phyloP scores from a whole-genome alignment of 495 filamentous ascomycete species.

The Clohesyomyces aquaticus region DNA sequence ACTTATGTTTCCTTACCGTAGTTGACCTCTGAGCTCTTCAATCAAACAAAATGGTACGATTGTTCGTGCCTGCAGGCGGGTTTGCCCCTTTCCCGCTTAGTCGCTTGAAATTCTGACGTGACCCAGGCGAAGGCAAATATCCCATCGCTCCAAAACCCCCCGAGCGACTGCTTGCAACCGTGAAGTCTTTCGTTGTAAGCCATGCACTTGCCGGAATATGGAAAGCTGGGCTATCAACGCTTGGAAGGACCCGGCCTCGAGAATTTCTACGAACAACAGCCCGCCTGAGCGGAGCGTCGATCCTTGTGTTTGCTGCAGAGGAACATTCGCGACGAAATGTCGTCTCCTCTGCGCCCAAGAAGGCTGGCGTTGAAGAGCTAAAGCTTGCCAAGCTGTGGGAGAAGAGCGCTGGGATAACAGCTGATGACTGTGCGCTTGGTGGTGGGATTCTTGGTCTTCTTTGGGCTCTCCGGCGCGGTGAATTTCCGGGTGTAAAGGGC shows the following conservation, averaged over 20 bases:
- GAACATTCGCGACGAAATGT: background rate
- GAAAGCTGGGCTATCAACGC: background rate
- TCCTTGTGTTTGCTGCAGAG: background rate
- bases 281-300: background rate
- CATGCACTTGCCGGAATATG: background rate
- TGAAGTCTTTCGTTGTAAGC: background rate
- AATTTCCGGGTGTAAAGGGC: background rate
- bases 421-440: background rate
- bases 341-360: background rate
- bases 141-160: background rate
- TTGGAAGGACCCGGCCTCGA: background rate
- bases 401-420: background rate
- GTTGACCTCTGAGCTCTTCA: too few relatives aligned
- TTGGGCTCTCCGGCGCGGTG: background rate
- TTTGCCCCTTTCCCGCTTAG: background rate
- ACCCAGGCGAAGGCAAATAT: background rate
- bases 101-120: background rate
- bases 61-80: background rate
- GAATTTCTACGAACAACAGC: background rate
- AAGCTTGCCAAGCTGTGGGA: background rate
- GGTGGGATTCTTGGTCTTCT: background rate
- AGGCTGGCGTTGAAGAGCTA: background rate
- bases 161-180: background rate
- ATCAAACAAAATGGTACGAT: background rate
- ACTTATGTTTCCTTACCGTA: too few relatives aligned